A percentile compares a stretch with the other conserved stretches of the same genome.
These are phyloP conservation scores for Immersiporthe knoxdaviesiana DNA, from an alignment of 2,329 filamentous ascomycete species.

Conservation along the genomic window DNA sequence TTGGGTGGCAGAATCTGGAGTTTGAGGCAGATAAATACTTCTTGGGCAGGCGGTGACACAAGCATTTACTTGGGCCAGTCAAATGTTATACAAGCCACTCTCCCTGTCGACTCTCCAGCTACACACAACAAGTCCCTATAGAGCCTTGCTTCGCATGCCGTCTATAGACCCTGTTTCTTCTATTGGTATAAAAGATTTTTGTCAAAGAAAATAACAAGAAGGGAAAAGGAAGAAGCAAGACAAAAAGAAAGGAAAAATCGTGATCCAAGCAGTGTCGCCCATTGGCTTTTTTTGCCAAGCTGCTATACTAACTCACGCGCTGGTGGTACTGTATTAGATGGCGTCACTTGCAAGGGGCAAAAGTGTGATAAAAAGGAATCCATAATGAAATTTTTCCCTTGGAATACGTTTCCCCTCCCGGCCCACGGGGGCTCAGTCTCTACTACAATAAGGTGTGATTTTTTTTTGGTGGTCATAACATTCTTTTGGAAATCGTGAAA, in stretches of 20 bases:
- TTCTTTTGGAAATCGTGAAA: neutral
- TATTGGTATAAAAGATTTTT: too few species aligned
- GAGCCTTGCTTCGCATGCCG: too few species aligned
- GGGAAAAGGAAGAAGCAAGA: too few species aligned
- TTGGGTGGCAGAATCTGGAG: slow-evolving; percentile 10
- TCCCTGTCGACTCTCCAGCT: too few species aligned
- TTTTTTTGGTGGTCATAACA: neutral
- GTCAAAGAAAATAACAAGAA: too few species aligned
- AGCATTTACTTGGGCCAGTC: neutral
- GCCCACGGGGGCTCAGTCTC: slow-evolving; percentile 3
- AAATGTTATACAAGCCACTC: too few species aligned
- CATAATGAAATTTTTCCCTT: neutral
- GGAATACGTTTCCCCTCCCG: neutral
- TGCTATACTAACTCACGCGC: neutral
- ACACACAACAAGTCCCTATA: too few species aligned
- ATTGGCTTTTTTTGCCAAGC: too few species aligned
- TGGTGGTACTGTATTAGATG: neutral
- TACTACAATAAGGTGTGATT: neutral
- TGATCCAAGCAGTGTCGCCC: too few species aligned
- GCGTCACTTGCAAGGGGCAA: neutral
- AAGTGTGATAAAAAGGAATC: neutral
- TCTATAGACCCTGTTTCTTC: too few species aligned
- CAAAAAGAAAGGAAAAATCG: too few species aligned
- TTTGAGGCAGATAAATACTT: neutral
- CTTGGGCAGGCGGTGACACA: slow-evolving; percentile 3